Evolutionary conservation across 805 yeast genomes (phyloP).

Genomic region (Starmera dryadoides): DNA sequence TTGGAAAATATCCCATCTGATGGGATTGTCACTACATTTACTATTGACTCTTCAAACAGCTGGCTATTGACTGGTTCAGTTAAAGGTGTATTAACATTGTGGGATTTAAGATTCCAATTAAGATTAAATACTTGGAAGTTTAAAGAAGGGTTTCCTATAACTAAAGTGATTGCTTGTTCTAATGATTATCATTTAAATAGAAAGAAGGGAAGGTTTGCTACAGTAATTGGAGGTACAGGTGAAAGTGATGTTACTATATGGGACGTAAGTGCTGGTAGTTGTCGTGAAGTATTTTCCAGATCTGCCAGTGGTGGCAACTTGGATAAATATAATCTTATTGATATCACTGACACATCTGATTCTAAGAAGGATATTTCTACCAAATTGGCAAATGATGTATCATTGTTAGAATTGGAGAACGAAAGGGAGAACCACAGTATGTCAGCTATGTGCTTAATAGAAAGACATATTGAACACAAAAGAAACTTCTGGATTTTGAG

Average conservation of each 20-base stretch:
- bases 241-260: slow-evolving; percentile 59
- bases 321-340: slow-evolving; percentile 13
- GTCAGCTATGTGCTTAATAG: background rate
- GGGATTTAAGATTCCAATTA: slow-evolving; percentile 72
- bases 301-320: slow-evolving; percentile 6
- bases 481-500: slow-evolving; percentile 8
- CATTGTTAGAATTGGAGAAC: background rate
- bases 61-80: slow-evolving; percentile 76
- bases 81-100: slow-evolving; percentile 64
- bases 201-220: slow-evolving; percentile 35
- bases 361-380: background rate
- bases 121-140: slow-evolving; percentile 58
- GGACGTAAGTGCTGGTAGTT: slow-evolving; percentile 62
- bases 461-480: slow-evolving; percentile 2
- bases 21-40: slow-evolving; percentile 61
- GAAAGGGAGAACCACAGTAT: background rate
- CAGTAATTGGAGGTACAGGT: slow-evolving; percentile 63
- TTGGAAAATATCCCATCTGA: slow-evolving; percentile 51
- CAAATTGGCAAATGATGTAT: slow-evolving; percentile 1
- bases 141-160: slow-evolving; percentile 41
- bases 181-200: slow-evolving; percentile 24
- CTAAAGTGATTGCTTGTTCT: slow-evolving; percentile 38
- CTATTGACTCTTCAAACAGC: slow-evolving; percentile 40
- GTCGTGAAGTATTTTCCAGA: slow-evolving; percentile 35
- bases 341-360: slow-evolving; percentile 6